Evolutionary conservation across 371 early-diverging fungal species (phyloP), one percentile per base, ranked within the genome.

Genomic region (Rhizopus microsporus): DNA sequence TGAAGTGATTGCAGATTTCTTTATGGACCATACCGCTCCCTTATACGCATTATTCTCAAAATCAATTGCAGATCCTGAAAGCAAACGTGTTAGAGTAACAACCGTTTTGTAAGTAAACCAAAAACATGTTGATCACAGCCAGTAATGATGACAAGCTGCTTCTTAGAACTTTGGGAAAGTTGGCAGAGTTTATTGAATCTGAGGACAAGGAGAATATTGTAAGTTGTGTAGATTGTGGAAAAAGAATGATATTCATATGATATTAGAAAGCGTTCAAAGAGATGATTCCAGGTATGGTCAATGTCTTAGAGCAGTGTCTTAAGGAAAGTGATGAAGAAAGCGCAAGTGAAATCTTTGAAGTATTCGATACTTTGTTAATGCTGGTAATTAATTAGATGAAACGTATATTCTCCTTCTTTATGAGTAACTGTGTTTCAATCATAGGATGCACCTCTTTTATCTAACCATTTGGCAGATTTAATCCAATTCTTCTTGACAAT

Each of bases 51-150:
- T 95, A 5, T 89, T 95, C 61, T 66, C 77, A 47, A 78, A 75
- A 35, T 78, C 91, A n/a, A 74, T 94, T 56, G 80, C 78, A 47
- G 96, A 96, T 60, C 90, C 93, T 7, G 95, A 93, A 69, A 90
- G 90, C 55, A 77, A 85, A 56, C 69, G 73, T 16, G 94, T 95
- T 29, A 77, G 89, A 57, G 83, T 90, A 10, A 89, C 88, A 12
- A 89, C 95, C 2, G 71, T 93, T 8, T 84, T 85, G 81, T 83
- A 74, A 69, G 82, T 66, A 12, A 16, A n/a, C 31, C n/a, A 29
- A 23, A 23, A 17, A 37, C n/a, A 34, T 32, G 37, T 33, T 16
- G 10, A 9, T 43, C 16, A 23, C 23, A 23, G 23, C 23, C 23
- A 23, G 23, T 23, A 23, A 23, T 23, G 23, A 23, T 23, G 23